These are phyloP conservation scores for Cichorium intybus DNA, from an alignment of 140 eudicot genomes.

Conservation along the genomic window DNA sequence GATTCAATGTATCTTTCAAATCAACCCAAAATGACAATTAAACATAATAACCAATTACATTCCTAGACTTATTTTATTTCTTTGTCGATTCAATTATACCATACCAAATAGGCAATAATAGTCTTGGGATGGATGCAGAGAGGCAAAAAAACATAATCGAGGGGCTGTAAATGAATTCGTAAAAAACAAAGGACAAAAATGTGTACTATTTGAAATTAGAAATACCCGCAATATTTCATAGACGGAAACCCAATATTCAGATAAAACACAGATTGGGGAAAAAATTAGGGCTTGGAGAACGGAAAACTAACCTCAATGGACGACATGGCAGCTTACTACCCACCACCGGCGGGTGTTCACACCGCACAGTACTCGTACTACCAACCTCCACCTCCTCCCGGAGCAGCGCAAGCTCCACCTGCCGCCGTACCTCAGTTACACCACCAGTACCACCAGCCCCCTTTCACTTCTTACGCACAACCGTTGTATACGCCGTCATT, in stretches of 20 bases:
- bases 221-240: background rate
- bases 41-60: no score
- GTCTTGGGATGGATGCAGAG: background rate
- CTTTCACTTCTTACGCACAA: constrained; percentile 42
- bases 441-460: constrained; percentile 38
- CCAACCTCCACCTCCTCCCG: constrained; percentile 54
- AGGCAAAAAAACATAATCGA: background rate
- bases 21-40: no score
- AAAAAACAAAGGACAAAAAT: background rate
- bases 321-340: constrained; percentile 68
- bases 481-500: constrained; percentile 36
- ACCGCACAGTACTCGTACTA: constrained; percentile 47
- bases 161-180: background rate
- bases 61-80: no score
- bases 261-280: background rate
- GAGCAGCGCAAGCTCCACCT: constrained; percentile 42
- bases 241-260: background rate
- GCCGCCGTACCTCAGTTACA: constrained; percentile 35
- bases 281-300: constrained; percentile 26
- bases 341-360: constrained; percentile 48
- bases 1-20: no score
- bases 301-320: constrained; percentile 21
- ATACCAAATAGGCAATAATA: no score
- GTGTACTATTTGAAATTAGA: background rate
- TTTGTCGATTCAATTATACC: no score